phyloP scores from a whole-genome alignment of 192 early-diverging fungal species.

The Gaertneriomyces sp. region DNA sequence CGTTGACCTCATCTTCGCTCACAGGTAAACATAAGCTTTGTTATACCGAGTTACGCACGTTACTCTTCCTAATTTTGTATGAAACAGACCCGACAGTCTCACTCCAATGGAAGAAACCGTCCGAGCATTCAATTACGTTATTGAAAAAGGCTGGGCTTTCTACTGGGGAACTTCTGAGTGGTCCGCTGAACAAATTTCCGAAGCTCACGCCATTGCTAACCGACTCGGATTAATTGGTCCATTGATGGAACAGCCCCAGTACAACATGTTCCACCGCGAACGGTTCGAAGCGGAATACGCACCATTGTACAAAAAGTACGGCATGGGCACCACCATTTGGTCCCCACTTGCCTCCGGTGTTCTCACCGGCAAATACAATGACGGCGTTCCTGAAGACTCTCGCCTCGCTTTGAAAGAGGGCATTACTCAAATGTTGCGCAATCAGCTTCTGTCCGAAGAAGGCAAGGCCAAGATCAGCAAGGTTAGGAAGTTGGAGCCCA shows the following conservation, averaged over 20 bases:
- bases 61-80: conserved; percentile 13
- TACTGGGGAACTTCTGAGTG: conserved; percentile 86
- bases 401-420: conserved; percentile 62
- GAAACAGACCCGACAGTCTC: conserved; percentile 62
- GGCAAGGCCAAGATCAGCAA: conserved; percentile 68
- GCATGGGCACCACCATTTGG: conserved; percentile 73
- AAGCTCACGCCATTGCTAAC: conserved; percentile 70
- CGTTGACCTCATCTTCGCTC: conserved; percentile 36
- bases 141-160: conserved; percentile 74
- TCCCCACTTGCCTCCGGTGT: conserved; percentile 71
- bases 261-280: conserved; percentile 83
- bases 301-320: conserved; percentile 64
- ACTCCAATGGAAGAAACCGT: conserved; percentile 86
- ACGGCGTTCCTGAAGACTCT: conserved; percentile 62
- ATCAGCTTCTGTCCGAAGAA: conserved; percentile 54
- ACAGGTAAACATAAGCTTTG: neutral
- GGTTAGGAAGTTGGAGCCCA: conserved; percentile 50
- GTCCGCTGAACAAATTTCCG: conserved; percentile 70
- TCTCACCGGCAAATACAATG: conserved; percentile 71
- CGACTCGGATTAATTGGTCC: conserved; percentile 65
- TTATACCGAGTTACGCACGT: neutral
- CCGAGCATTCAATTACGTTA: conserved; percentile 76
- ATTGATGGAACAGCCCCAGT: conserved; percentile 73
- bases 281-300: conserved; percentile 69
- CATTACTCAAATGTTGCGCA: conserved; percentile 55